Conservation (phyloP, 495 filamentous ascomycete genomes). For the Podospora comata region DNA sequence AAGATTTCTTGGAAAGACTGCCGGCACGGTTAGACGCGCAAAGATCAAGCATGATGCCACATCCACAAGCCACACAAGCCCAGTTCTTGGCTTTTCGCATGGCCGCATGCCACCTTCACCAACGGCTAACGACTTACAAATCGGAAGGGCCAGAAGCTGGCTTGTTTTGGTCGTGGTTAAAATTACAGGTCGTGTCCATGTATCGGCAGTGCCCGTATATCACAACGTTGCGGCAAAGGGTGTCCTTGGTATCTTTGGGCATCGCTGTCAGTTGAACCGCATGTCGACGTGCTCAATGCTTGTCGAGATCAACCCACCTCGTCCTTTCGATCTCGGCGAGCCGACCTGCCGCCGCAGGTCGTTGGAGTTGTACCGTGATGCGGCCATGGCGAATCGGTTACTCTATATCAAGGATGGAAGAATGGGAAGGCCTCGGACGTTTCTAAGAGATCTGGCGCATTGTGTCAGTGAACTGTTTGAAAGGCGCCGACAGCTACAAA, state of each 20-base stretch:
- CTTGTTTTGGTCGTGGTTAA: conserved; percentile 80
- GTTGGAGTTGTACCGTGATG: conserved; percentile 42
- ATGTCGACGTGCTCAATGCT: not conserved
- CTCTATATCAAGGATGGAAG: conserved; percentile 15
- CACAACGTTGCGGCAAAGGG: conserved; percentile 85
- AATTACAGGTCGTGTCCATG: conserved; percentile 86
- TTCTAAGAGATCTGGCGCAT: not conserved
- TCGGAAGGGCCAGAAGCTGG: conserved; percentile 51
- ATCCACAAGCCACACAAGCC: not conserved
- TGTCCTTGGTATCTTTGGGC: conserved; percentile 65
- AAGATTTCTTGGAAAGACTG: conserved; percentile 64
- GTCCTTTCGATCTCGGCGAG: conserved; percentile 50
- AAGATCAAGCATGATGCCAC: too few relatives aligned
- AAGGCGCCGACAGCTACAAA: not conserved
- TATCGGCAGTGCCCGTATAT: conserved; percentile 94
- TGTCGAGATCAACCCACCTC: conserved; percentile 38
- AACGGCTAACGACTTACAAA: conserved; percentile 46
- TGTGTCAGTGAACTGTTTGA: not conserved
- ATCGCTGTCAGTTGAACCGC: not conserved
- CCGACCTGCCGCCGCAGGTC: conserved; percentile 49
- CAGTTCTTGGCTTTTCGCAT: not conserved
- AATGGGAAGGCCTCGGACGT: conserved; percentile 6
- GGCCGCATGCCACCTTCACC: not conserved
- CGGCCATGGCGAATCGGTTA: conserved; percentile 38
- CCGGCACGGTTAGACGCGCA: not conserved